Percentiles rank a stretch among this genome's conserved stretches.
phyloP scores from a whole-genome alignment of 2,329 filamentous ascomycete genomes.

The Pyricularia grisea region DNA sequence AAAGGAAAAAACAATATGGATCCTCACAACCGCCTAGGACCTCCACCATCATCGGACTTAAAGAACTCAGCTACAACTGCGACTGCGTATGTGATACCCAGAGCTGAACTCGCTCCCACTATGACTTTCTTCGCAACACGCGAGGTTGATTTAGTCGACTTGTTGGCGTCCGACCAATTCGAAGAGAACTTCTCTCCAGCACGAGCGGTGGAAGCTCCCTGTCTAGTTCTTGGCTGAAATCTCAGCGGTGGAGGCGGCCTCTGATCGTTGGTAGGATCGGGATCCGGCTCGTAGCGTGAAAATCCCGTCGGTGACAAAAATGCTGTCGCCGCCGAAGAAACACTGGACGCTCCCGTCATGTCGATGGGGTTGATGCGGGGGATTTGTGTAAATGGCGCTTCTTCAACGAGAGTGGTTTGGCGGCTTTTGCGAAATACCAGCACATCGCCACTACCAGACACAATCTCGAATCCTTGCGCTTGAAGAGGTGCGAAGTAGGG shows the following conservation, averaged over 20 bases:
- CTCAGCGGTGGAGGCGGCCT: constrained; percentile 20
- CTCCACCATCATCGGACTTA: constrained; percentile 32
- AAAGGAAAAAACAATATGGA: not conserved
- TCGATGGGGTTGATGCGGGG: constrained; percentile 47
- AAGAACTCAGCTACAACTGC: constrained; percentile 52
- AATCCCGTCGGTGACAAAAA: constrained; percentile 59
- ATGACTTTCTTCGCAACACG: constrained; percentile 36
- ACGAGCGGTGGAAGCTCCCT: not conserved
- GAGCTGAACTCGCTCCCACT: constrained; percentile 44
- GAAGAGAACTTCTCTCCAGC: not conserved
- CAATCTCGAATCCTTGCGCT: constrained; percentile 55
- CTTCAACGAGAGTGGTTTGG: not conserved
- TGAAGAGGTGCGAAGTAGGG: constrained; percentile 51
- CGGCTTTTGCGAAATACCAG: constrained; percentile 57
- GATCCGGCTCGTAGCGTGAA: constrained; percentile 46
- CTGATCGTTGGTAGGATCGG: constrained; percentile 17
- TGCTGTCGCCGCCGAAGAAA: constrained; percentile 35
- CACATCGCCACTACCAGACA: constrained; percentile 52
- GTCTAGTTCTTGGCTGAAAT: constrained; percentile 12
- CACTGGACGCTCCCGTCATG: constrained; percentile 32
- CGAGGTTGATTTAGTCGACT: constrained; percentile 11
- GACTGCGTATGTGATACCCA: constrained; percentile 45
- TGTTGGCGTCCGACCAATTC: not conserved
- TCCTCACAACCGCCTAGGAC: constrained; percentile 21
- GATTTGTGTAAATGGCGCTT: not conserved